Evolutionary conservation across 345 rosid genomes (phyloP).

Genomic region (Populus ilicifolia): DNA sequence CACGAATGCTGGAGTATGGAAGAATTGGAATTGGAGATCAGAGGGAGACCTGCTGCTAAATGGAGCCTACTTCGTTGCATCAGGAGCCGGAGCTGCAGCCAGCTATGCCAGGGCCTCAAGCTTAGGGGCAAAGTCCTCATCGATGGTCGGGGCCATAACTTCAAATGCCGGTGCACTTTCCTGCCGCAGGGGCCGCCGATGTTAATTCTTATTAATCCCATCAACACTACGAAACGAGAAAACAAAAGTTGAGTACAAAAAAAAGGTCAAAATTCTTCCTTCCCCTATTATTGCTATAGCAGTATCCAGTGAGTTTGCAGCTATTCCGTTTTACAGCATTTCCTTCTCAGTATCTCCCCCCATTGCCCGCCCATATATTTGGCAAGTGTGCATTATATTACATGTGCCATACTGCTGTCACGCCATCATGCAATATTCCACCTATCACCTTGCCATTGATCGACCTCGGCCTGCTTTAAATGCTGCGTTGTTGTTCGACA

Average conservation of each 20-base stretch:
- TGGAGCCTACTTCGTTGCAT: slow-evolving; percentile 25
- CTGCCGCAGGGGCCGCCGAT: slow-evolving; percentile 44
- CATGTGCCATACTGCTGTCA: slow-evolving; percentile 1
- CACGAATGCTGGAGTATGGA: neutral
- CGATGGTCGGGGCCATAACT: slow-evolving; percentile 25
- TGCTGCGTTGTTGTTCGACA: slow-evolving; percentile 39
- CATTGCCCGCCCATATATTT: neutral
- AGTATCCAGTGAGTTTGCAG: neutral
- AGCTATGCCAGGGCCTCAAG: slow-evolving; percentile 31
- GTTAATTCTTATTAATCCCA: slow-evolving; percentile 33
- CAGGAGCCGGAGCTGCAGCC: slow-evolving; percentile 28
- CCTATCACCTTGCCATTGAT: slow-evolving; percentile 27
- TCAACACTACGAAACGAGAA: neutral
- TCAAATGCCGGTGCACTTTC: slow-evolving; percentile 14
- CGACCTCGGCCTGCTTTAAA: slow-evolving; percentile 39
- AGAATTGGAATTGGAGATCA: slow-evolving; percentile 26
- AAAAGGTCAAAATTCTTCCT: neutral
- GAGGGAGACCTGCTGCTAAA: slow-evolving; percentile 24
- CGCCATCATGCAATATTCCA: slow-evolving; percentile 11
- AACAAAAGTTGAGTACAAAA: neutral
- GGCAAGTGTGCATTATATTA: slow-evolving; percentile 39
- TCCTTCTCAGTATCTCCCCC: slow-evolving; percentile 5
- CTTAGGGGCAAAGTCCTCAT: slow-evolving; percentile 27
- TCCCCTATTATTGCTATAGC: neutral
- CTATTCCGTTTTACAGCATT: neutral